Conservation (phyloP, 345 rosid genomes). For the Eucalyptus paniculata region DNA sequence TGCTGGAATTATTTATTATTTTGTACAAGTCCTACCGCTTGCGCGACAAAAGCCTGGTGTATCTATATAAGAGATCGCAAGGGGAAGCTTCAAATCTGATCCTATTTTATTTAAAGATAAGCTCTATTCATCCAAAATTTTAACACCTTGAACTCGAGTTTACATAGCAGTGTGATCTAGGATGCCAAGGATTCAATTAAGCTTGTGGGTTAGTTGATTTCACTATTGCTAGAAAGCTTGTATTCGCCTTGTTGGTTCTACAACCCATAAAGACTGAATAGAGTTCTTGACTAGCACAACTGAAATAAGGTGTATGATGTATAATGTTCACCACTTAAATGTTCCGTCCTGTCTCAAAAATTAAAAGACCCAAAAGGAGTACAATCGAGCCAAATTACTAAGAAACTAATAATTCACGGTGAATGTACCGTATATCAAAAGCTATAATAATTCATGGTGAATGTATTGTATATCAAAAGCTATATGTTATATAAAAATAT, state of each 20-base stretch:
- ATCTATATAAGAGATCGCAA: neutral
- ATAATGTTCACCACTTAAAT: neutral
- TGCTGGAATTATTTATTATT: too few species aligned
- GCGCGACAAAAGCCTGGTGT: neutral
- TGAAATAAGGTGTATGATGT: neutral
- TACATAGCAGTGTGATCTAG: neutral
- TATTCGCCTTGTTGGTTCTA: neutral
- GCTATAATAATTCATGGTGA: too few species aligned
- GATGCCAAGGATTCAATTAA: neutral
- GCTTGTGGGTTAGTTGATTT: neutral
- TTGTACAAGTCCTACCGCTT: neutral
- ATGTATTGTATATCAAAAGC: too few species aligned
- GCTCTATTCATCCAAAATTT: neutral
- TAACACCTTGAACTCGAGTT: neutral
- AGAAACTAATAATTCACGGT: too few species aligned
- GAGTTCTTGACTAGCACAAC: neutral
- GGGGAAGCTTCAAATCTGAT: neutral
- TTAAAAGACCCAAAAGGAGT: neutral
- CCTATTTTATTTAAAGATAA: too few species aligned
- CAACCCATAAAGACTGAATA: neutral
- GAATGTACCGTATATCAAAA: too few species aligned
- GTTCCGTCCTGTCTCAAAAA: neutral
- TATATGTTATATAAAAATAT: too few species aligned
- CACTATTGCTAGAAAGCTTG: neutral
- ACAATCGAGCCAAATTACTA: neutral